Base-by-base conservation (phyloP, 306 rosid species). In the Prunus kanzakura region DNA sequence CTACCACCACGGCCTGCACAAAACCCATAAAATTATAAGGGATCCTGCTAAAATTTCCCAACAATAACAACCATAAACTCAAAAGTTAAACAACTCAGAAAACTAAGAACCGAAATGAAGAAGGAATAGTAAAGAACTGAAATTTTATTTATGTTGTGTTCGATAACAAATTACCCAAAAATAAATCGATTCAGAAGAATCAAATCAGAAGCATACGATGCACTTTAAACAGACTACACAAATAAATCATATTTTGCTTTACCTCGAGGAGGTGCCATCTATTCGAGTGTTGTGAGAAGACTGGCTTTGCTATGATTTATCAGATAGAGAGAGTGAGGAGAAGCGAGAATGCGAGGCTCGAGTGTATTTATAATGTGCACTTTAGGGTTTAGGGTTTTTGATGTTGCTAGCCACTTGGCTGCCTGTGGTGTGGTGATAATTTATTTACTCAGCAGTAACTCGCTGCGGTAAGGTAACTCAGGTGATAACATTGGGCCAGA, bases 1-100 rank as follows among this genome's bases (percentile, higher is more conserved):
- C 41, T 84, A 19, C 82, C 89, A 25, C 85, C 83, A 25, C 82
- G 89, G 11, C 89, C 89, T 86, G 72, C 66, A 41, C 43, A 69
- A 25, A 43, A 20, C 11, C 4, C 67, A 82, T 32, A 38, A 52
- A 55, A 5, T 64, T 25, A 29, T 13, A 67, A 67, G 45, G 56
- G 18, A 6, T 6, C 8, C 8, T 0, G 2, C 52, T 16, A 35
- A 13, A 35, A 19, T 19, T 19, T 11, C 12, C 9, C 9, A n/a
- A 13, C 6, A 58, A 10, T 3, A 65, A 10, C 16, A 38, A 38
- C 3, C 51, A 35, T 38, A 19, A 65, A 38, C 18, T 3, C 9
- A 0, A 18, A 51, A 46, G 46, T 4, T 11, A 69, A 75, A 7
- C 12, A 78, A 8, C 27, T 13, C 27, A 10, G 11, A 25, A 35